Conservation (phyloP, 768 basidiomycete species). For the Lactifluus rugatus region DNA sequence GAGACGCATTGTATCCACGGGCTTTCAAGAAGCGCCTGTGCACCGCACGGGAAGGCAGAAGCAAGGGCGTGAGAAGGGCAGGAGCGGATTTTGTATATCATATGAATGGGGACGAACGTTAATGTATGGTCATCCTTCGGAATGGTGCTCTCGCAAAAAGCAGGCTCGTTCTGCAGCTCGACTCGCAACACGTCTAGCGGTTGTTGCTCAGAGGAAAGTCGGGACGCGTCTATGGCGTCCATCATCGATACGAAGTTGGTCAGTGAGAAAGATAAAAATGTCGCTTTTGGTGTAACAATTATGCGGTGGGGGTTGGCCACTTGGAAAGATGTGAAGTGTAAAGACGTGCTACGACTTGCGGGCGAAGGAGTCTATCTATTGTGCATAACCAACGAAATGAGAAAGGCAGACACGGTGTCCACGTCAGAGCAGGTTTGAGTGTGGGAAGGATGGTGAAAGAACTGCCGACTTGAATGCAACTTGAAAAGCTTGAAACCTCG, state of each 20-base stretch:
- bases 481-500: too few species aligned
- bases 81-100: too few species aligned
- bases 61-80: too few species aligned
- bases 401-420: too few species aligned
- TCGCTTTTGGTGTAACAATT: background rate
- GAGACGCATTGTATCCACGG: constrained; percentile 49
- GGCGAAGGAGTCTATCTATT: background rate
- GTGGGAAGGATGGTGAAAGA: too few species aligned
- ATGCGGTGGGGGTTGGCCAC: background rate
- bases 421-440: too few species aligned
- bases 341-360: background rate
- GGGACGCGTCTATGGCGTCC: constrained; percentile 11
- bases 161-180: constrained; percentile 7
- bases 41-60: background rate
- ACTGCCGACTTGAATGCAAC: too few species aligned
- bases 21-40: constrained; percentile 71
- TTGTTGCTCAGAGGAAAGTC: constrained; percentile 3
- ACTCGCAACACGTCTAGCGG: constrained; percentile 6
- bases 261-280: background rate
- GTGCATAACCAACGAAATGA: background rate
- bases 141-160: constrained; percentile 1
- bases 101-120: background rate
- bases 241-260: background rate
- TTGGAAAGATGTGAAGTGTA: background rate
- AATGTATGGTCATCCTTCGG: constrained; percentile 15